Conservation (phyloP, 768 basidiomycete species). For the Lactarius trivialis region DNA sequence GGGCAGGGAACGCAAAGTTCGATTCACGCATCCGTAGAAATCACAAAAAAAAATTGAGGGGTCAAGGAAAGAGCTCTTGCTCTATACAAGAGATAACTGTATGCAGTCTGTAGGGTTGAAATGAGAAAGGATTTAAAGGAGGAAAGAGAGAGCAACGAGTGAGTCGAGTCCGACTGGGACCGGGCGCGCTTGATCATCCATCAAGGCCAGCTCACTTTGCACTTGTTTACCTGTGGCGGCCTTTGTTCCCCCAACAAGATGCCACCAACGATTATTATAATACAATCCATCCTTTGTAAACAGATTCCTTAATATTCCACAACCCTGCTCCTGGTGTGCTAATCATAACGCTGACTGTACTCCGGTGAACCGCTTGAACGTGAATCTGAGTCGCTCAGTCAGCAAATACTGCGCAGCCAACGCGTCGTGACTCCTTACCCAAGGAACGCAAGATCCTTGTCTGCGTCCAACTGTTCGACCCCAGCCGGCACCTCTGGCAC, state of each 20-base stretch:
- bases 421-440: conserved; percentile 32
- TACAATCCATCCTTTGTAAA: not conserved
- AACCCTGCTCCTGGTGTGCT: too few species aligned
- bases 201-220: conserved; percentile 12
- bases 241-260: not conserved
- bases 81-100: not conserved
- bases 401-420: not conserved
- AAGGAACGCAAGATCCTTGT: conserved; percentile 54
- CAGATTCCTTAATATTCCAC: too few species aligned
- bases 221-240: conserved; percentile 20
- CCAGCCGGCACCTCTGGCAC: conserved; percentile 44
- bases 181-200: conserved; percentile 23
- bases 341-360: conserved; percentile 22
- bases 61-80: not conserved
- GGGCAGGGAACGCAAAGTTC: conserved; percentile 90
- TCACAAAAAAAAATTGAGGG: not conserved
- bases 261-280: too few species aligned
- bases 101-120: not conserved
- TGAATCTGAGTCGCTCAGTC: conserved; percentile 44
- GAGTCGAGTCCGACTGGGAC: conserved; percentile 17
- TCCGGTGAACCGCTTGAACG: conserved; percentile 67
- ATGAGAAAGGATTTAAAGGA: not conserved
- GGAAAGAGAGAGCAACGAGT: conserved; percentile 1
- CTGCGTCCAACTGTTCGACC: conserved; percentile 38
- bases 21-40: conserved; percentile 72